Evolutionary conservation across 768 basidiomycete genomes (phyloP).

Genomic region (Suillus decipiens): DNA sequence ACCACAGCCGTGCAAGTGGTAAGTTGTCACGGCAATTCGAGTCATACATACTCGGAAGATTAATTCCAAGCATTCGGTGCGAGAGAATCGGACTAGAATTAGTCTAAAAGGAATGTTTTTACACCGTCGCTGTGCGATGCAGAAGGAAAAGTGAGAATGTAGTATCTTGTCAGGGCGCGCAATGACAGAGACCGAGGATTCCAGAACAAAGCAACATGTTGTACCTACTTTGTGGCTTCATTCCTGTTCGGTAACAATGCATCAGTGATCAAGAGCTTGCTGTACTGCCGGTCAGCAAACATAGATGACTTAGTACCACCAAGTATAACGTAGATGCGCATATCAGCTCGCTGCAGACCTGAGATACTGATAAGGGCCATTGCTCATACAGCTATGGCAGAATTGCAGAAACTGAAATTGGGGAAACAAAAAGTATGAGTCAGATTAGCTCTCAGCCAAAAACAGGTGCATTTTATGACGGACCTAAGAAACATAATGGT

Average conservation of each 20-base stretch:
- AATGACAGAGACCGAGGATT: neutral
- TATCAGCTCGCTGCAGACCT: too few species aligned
- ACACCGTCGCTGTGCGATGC: neutral
- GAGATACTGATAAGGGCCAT: neutral
- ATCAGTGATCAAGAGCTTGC: neutral
- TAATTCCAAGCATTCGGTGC: neutral
- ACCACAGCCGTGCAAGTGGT: neutral
- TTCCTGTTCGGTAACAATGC: neutral
- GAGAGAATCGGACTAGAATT: neutral
- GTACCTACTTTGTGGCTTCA: neutral
- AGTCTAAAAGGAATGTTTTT: neutral
- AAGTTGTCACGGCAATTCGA: neutral
- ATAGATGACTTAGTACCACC: neutral
- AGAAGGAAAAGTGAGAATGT: neutral
- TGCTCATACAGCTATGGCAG: neutral
- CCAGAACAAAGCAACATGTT: too few species aligned
- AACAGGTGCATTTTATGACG: neutral
- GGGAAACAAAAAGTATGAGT: neutral
- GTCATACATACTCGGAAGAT: neutral
- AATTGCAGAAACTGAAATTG: neutral
- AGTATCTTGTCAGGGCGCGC: neutral
- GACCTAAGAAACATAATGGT: neutral
- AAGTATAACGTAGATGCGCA: neutral
- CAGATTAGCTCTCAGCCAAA: neutral
- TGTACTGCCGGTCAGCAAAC: neutral